These are phyloP conservation scores for Metarhizium robertsii DNA, from an alignment of 2,329 filamentous ascomycete genomes.

Conservation along the genomic window DNA sequence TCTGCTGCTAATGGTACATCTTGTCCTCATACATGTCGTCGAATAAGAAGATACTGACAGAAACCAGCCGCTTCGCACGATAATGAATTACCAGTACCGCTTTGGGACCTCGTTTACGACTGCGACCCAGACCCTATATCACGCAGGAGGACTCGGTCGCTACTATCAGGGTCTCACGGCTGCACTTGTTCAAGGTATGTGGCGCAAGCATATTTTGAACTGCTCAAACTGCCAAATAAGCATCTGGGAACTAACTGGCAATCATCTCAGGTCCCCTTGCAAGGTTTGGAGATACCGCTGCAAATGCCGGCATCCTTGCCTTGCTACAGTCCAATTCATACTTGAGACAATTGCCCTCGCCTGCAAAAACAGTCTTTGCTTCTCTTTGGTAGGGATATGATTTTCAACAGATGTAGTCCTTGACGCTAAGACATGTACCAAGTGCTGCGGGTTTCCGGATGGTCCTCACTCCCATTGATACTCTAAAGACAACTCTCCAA, in stretches of 20 bases:
- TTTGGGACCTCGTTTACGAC: conserved; percentile 31
- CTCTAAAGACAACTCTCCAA: conserved; percentile 40
- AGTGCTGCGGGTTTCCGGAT: conserved; percentile 38
- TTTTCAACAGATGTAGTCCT: rapidly evolving
- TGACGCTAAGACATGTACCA: not conserved
- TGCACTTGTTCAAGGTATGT: conserved; percentile 33
- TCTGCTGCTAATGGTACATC: conserved; percentile 33
- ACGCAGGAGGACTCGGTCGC: conserved; percentile 29
- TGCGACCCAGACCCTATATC: conserved; percentile 30
- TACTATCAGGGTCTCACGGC: conserved; percentile 37
- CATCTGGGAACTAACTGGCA: no score
- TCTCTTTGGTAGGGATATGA: conserved; percentile 27
- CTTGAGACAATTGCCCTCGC: conserved; percentile 30
- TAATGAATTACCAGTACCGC: conserved; percentile 43
- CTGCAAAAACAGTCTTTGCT: conserved; percentile 35
- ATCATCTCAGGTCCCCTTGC: conserved; percentile 29
- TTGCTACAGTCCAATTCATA: conserved; percentile 37
- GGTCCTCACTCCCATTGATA: conserved; percentile 38
- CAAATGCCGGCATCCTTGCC: conserved; percentile 39
- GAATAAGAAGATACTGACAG: no score
- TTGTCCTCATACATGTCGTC: no score
- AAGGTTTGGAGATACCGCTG: conserved; percentile 38
- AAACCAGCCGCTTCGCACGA: conserved; percentile 33
- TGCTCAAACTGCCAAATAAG: no score
- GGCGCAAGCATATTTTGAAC: no score